Conservation (phyloP, 164 flowering plant genomes). For the Litsea cubeba region DNA sequence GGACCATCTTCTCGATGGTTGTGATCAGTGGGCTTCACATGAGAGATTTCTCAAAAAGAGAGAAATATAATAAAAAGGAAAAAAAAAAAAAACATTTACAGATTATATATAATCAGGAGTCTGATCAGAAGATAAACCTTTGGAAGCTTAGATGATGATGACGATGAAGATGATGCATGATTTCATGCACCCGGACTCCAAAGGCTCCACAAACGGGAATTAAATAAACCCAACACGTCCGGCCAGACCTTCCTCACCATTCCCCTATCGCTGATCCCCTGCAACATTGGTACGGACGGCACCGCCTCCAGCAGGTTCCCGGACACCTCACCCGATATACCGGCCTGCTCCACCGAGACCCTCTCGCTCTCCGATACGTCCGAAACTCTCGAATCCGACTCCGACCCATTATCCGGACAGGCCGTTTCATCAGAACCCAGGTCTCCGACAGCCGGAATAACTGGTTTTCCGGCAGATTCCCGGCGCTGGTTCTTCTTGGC, state of each 20-base stretch:
- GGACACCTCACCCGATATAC: neutral
- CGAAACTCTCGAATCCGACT: neutral
- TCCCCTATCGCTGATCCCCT: slow-evolving; percentile 31
- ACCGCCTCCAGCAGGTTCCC: neutral
- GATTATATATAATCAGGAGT: no score
- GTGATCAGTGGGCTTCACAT: no score
- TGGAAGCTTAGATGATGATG: no score
- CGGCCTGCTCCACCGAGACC: neutral
- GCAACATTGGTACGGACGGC: slow-evolving; percentile 1
- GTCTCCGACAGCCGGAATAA: neutral
- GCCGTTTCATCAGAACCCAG: neutral
- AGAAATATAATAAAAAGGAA: no score
- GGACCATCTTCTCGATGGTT: no score
- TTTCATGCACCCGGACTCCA: slow-evolving; percentile 58
- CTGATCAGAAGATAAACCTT: no score
- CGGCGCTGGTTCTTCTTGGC: slow-evolving; percentile 1
- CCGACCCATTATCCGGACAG: slow-evolving; percentile 6
- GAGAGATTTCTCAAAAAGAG: no score
- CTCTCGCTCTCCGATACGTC: neutral
- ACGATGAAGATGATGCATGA: no score
- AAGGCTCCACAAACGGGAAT: slow-evolving; percentile 74
- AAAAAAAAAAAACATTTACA: no score
- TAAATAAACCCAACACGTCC: slow-evolving; percentile 67
- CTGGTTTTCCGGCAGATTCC: slow-evolving; percentile 4
- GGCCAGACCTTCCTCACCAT: slow-evolving; percentile 67